Conservation (phyloP, 2,329 filamentous ascomycete genomes). For the Apiospora rasikravindrae region DNA sequence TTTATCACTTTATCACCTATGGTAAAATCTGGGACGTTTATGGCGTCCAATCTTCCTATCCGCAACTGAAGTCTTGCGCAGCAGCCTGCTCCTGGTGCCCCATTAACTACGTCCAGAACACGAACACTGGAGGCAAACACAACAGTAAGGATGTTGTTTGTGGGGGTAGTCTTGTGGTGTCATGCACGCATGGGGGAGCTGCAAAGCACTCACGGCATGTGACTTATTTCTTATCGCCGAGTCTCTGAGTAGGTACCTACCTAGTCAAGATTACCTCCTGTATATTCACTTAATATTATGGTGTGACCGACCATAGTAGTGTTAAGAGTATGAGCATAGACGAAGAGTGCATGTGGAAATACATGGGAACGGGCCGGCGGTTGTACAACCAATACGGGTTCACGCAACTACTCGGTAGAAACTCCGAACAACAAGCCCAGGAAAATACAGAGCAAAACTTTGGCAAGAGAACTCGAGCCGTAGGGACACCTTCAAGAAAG, state of each 20-base stretch:
- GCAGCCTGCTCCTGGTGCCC: not conserved
- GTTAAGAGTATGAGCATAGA: not conserved
- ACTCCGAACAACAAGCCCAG: not conserved
- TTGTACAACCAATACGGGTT: not conserved
- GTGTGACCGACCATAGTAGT: not conserved
- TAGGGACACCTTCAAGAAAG: not conserved
- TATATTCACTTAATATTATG: not conserved
- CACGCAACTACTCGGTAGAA: not conserved
- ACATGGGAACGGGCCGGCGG: not conserved
- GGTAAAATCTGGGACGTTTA: not conserved
- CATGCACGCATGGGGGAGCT: not conserved
- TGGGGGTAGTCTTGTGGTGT: not conserved
- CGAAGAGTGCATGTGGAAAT: not conserved
- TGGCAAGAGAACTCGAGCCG: not conserved
- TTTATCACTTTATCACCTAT: not conserved
- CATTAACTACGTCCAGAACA: not conserved
- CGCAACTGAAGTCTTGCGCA: not conserved
- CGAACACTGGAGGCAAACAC: not conserved
- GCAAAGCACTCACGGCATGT: not conserved
- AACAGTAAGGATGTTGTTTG: not conserved
- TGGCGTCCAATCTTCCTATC: too few species aligned
- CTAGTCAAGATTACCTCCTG: not conserved
- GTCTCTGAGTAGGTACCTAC: not conserved
- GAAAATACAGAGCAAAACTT: not conserved
- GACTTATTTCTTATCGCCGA: not conserved